Evolutionary conservation across 148 eudicot species (phyloP), one percentile per base, ranked within the genome.

Genomic region (Chenopodium berlandieri): DNA sequence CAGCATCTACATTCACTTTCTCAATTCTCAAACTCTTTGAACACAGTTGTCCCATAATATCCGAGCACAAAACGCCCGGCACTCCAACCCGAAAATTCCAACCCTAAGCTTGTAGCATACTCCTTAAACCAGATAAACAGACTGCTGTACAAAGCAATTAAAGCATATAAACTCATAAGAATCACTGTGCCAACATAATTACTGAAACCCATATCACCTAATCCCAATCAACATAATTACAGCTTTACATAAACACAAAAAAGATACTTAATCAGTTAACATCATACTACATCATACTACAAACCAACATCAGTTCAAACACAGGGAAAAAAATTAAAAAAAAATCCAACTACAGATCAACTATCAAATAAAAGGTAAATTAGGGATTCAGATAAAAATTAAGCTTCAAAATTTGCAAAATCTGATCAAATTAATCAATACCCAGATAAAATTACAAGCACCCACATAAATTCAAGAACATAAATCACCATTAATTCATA

Each of bases 31-130:
- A 68, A 75, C 52, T 82, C 82, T 85, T 85, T 14, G 84, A 82
- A 50, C 87, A 85, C 27, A 82, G 65, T 62, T 78, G 44, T 75
- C 87, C 87, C 87, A 85, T 85, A 12, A 23, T 85, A 58, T 76
- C 79, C 48, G 34, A 73, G 69, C 71, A 73, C 50, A 40, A 47
- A 48, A 31, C 0, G 44, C 30, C 52, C 75, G 17, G 31, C 66
- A 17, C 30, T 78, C 11, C 63, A 40, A 84, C 68, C 23, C 70
- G 47, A 71, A 75, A 48, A 62, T 16, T n/a, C 48, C 31, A 60
- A 63, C 14, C 66, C 79, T 50, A 71, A 25, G 44, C 73, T 72
- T 76, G 31, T 62, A 19, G 63, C 73, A 80, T 72, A 75, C 9
- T 75, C 82, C 52, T 56, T 82, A 31, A 69, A 22, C 47, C 34